phyloP scores from a whole-genome alignment of 805 yeast species.

The Metschnikowia kunwiensis region DNA sequence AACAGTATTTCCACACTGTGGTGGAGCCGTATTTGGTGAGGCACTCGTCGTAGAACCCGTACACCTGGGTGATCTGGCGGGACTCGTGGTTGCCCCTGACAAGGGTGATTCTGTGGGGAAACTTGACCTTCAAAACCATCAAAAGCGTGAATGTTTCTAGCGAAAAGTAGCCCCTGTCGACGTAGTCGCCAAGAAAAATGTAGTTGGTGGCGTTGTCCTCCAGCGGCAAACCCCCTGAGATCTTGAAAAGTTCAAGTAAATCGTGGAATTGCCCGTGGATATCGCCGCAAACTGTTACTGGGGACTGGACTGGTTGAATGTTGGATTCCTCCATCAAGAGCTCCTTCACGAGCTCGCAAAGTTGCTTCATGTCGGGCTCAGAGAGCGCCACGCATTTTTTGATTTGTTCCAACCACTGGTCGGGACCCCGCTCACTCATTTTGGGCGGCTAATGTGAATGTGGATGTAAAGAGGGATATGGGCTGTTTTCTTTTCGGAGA shows the following conservation, averaged over 20 bases:
- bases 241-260: slow-evolving; percentile 80
- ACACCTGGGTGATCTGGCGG: slow-evolving; percentile 96
- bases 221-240: slow-evolving; percentile 89
- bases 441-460: no score
- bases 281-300: slow-evolving; percentile 96
- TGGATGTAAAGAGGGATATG: no score
- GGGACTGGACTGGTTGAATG: slow-evolving; percentile 89
- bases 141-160: slow-evolving; percentile 89
- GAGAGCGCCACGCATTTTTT: slow-evolving; percentile 84
- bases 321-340: slow-evolving; percentile 93
- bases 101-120: slow-evolving; percentile 79
- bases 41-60: slow-evolving; percentile 97
- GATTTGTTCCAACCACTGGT: slow-evolving; percentile 92
- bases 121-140: slow-evolving; percentile 89
- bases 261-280: slow-evolving; percentile 98
- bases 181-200: slow-evolving; percentile 92
- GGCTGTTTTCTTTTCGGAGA: no score
- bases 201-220: slow-evolving; percentile 62
- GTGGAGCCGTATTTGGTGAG: slow-evolving; percentile 89
- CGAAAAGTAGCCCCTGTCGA: slow-evolving; percentile 95
- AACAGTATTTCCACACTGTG: slow-evolving; percentile 94
- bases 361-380: slow-evolving; percentile 92
- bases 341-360: slow-evolving; percentile 94
- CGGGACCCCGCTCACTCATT: slow-evolving; percentile 82
- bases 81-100: slow-evolving; percentile 98